Conservation (phyloP, 2,329 filamentous ascomycete genomes). For the Laburnicola sp. region DNA sequence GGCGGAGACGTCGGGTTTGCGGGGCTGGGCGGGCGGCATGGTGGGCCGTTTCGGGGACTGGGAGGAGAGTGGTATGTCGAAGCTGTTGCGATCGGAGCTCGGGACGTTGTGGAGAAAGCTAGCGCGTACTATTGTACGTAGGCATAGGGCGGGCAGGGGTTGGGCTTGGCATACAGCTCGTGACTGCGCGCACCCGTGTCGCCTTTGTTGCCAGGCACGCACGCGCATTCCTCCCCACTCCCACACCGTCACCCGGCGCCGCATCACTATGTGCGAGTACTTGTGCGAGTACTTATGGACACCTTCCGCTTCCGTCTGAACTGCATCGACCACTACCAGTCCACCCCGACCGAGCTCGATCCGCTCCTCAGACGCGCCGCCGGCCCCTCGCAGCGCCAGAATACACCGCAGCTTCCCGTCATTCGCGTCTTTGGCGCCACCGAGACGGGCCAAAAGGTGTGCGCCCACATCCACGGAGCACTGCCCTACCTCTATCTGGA, state of each 20-base stretch:
- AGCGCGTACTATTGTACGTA: too few relatives aligned
- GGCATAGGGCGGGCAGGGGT: too few relatives aligned
- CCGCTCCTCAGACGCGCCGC: slow-evolving; percentile 71
- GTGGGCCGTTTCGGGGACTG: slow-evolving; percentile 5
- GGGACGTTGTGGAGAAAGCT: background rate
- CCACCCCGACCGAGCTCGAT: slow-evolving; percentile 76
- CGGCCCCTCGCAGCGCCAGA: slow-evolving; percentile 58
- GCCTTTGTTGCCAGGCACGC: too few relatives aligned
- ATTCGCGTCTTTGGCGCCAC: slow-evolving; percentile 91
- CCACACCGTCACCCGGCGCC: too few relatives aligned
- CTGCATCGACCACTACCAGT: slow-evolving; percentile 94
- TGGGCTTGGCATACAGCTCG: too few relatives aligned
- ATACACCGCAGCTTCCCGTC: slow-evolving; percentile 76
- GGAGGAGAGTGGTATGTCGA: background rate
- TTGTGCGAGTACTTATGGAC: slow-evolving; percentile 57
- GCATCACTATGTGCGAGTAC: background rate
- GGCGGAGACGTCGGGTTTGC: slow-evolving; percentile 57
- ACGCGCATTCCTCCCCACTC: too few relatives aligned
- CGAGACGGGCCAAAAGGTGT: slow-evolving; percentile 93
- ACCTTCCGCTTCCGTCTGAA: slow-evolving; percentile 89
- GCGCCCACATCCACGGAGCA: slow-evolving; percentile 91
- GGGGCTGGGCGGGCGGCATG: slow-evolving; percentile 53
- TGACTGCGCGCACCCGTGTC: too few relatives aligned
- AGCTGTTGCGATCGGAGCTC: slow-evolving; percentile 1
- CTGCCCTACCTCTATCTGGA: slow-evolving; percentile 95